These are phyloP conservation scores for Trebouxia gelatinosa DNA, from an alignment of 163 green algal species.

Conservation along the genomic window DNA sequence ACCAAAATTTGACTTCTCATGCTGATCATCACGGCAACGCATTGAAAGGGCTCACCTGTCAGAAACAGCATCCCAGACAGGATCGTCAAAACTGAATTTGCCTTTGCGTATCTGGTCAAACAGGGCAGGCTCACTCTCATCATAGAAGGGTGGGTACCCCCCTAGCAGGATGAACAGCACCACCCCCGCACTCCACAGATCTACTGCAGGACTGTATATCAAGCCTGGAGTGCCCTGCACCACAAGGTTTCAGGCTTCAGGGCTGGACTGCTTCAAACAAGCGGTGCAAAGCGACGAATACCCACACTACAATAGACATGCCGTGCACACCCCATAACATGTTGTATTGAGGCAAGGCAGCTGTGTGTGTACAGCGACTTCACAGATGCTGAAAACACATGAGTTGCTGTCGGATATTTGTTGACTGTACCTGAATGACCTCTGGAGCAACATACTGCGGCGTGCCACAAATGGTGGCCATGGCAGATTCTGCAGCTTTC, in stretches of 20 bases:
- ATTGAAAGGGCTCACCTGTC: conserved; percentile 35
- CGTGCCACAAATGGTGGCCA: conserved; percentile 80
- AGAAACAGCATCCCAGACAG: conserved; percentile 74
- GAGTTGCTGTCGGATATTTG: too few relatives aligned
- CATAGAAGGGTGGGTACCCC: conserved; percentile 87
- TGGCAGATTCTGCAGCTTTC: conserved; percentile 47
- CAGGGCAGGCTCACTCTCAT: conserved; percentile 73
- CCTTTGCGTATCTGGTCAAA: conserved; percentile 74
- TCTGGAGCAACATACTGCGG: conserved; percentile 92
- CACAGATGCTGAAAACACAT: too few relatives aligned
- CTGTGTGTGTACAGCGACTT: too few relatives aligned
- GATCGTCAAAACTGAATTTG: conserved; percentile 73
- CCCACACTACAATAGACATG: too few relatives aligned
- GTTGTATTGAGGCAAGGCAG: too few relatives aligned
- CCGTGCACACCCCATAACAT: too few relatives aligned
- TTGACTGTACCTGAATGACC: conserved; percentile 81
- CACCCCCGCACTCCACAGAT: conserved; percentile 84
- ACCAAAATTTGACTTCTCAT: not conserved
- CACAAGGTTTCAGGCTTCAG: too few relatives aligned
- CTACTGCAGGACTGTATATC: conserved; percentile 59
- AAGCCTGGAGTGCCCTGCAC: conserved; percentile 40
- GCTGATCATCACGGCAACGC: too few relatives aligned
- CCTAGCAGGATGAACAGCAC: conserved; percentile 91
- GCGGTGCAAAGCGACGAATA: too few relatives aligned
- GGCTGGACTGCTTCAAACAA: too few relatives aligned